Evolutionary conservation across 2,329 filamentous ascomycete species (phyloP).

Genomic region (Trichophyton mentagrophytes): DNA sequence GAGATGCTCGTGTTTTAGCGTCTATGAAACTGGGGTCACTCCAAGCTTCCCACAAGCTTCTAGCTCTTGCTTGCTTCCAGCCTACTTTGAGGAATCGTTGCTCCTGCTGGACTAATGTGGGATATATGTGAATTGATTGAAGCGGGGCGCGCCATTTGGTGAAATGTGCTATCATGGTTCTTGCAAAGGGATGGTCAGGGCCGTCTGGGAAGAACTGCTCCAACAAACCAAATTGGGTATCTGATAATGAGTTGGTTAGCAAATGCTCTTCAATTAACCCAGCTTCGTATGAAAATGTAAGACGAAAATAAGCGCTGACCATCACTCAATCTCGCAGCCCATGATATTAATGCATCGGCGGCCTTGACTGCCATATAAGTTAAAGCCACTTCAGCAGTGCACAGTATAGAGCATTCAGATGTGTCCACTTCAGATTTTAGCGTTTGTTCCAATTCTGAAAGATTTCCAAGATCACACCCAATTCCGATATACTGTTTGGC

Average conservation of each 20-base stretch:
- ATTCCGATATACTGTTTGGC: conserved; percentile 65
- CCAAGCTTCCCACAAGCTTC: conserved; percentile 76
- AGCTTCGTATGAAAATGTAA: not conserved
- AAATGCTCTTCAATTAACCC: conserved; percentile 11
- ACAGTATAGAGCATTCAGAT: conserved; percentile 52
- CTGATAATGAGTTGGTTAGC: conserved; percentile 8
- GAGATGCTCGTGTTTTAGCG: conserved; percentile 42
- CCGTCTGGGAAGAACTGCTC: conserved; percentile 79
- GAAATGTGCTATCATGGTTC: conserved; percentile 75
- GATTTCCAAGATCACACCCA: conserved; percentile 65
- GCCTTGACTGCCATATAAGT: conserved; percentile 72
- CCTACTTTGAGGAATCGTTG: conserved; percentile 55
- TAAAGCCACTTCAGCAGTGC: conserved; percentile 79
- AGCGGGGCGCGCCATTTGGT: conserved; percentile 66
- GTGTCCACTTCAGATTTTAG: conserved; percentile 46
- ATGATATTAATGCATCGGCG: conserved; percentile 61
- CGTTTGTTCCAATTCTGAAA: conserved; percentile 46
- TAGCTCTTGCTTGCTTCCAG: conserved; percentile 51
- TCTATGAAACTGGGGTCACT: conserved; percentile 53
- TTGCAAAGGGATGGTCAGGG: conserved; percentile 65
- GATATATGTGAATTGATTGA: conserved; percentile 60
- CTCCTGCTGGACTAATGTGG: conserved; percentile 51
- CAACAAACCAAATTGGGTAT: conserved; percentile 70
- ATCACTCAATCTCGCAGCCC: conserved; percentile 59
- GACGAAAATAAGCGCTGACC: conserved; percentile 35